phyloP scores from a whole-genome alignment of 805 yeast species.

The Saccharomycopsis vini region DNA sequence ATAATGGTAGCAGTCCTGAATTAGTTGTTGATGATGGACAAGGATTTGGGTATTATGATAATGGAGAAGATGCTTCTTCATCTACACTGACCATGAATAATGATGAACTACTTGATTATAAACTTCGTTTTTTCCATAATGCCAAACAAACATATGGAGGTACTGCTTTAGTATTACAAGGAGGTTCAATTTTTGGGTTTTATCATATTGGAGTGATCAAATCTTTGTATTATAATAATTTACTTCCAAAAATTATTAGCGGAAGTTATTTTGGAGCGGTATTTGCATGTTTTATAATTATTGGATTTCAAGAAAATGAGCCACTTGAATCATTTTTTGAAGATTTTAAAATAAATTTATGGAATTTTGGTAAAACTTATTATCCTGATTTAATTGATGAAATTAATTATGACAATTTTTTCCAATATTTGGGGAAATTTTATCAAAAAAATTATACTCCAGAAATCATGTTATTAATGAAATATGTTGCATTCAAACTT shows the following conservation, averaged over 20 bases:
- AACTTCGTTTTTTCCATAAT: conserved; percentile 72
- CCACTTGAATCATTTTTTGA: too few species aligned
- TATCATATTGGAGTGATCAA: conserved; percentile 91
- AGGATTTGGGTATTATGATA: too few species aligned
- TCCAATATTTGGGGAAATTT: conserved; percentile 6
- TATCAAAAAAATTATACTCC: conserved; percentile 71
- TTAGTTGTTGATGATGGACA: too few species aligned
- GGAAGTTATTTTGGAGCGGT: conserved; percentile 95
- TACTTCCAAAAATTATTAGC: conserved; percentile 77
- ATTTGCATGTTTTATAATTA: conserved; percentile 76
- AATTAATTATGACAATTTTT: conserved; percentile 1
- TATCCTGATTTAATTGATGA: conserved; percentile 6
- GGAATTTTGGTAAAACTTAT: conserved; percentile 3
- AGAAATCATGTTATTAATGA: conserved; percentile 70
- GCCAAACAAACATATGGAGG: conserved; percentile 82
- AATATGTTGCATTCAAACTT: conserved; percentile 64
- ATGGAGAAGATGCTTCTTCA: too few species aligned
- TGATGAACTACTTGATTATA: conserved; percentile 37
- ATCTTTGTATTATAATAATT: conserved; percentile 63
- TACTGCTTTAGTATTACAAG: conserved; percentile 85
- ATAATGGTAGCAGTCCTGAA: conserved; percentile 22
- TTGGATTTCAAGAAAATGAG: background rate
- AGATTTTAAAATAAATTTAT: conserved; percentile 1
- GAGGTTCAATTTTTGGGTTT: conserved; percentile 89
- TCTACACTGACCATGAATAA: too few species aligned